Base-by-base conservation (phyloP, 495 filamentous ascomycete species). In the Barbatosphaeria neglecta region DNA sequence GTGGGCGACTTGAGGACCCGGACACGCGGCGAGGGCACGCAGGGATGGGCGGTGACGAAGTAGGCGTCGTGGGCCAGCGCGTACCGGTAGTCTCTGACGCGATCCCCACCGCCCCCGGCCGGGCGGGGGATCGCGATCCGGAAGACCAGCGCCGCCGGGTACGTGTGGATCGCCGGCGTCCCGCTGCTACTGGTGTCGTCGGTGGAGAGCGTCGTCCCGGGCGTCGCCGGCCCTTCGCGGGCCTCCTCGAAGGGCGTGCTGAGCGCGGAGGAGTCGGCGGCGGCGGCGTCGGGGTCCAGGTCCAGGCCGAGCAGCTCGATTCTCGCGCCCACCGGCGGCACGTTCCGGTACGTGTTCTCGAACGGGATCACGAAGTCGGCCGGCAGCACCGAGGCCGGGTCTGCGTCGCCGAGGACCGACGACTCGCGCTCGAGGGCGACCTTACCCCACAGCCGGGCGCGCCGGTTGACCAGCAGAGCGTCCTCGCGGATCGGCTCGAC, bases 41-140 rank as follows among this genome's bases (percentile, higher is more conserved):
- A 86, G 40, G 78, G 77, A 45, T 82, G 77, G 0, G 76, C 76
- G 7, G 82, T 80, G 37, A 84, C 67, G 55, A 84, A 84, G 50
- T 75, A 72, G 37, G 82, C 73, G 50, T 84, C 80, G 52, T 82
- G 73, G n/a, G 57, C 58, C 43, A 86, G 56, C 3, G 68, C 54
- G 37, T 76, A 72, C 6, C 66, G 64, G 33, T 73, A 51, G 16
- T 68, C 56, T 31, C 57, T 66, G 27, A 58, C 64, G 16, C 65
- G 56, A 0, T 53, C 57, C 17, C 60, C 54, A 3, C 59, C 59
- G n/a, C 59, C 51, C 31, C 65, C 51, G 20, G n/a, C n/a, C n/a
- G n/a, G n/a, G n/a, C n/a, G n/a, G n/a, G n/a, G n/a, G n/a, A n/a
- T n/a, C n/a, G 60, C 67, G 1, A 81, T 54, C 1, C 60, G 57